Base-by-base conservation (phyloP, 768 basidiomycete species). In the Hypholoma sublateritium region DNA sequence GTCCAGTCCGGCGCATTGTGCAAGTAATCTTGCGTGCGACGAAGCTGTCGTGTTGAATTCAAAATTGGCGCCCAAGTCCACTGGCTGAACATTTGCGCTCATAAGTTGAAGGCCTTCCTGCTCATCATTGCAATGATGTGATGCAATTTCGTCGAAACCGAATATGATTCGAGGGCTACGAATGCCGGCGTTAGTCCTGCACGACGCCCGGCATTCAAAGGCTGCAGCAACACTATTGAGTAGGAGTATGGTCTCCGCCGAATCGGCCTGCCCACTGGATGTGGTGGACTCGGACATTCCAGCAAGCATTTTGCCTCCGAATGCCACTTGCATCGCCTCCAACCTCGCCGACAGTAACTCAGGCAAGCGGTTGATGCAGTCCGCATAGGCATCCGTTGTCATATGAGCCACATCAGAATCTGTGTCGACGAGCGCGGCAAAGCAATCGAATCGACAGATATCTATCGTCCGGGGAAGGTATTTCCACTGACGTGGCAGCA, bases 401-500 rank as follows among this genome's bases (percentile, higher is more conserved):
- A 59, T 41, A 32, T 1, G 28, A 1, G 5, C 21, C 6, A 35
- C 25, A 4, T 56, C 28, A 5, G 39, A 24, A 24, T 41, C 45
- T 7, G 37, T 44, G 12, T 58, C 39, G 6, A 62, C 21, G 17
- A 59, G 37, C 2, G 19, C 24, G 16, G 21, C 21, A 46, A 62
- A 62, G 28, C 45, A 46, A n/a, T 45, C 46, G 5, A 59, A 34
- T 17, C 28, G 17, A 21, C 61, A 59, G n/a, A 69, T 50, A 21
- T 67, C 64, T 12, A 51, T 22, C 21, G 55, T 50, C 4, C 58
- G 55, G 13, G 70, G 70, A 19, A 68, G 64, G 21, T 57, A 65
- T 6, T 52, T 36, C 69, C 68, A 67, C 39, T 67, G 59, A 0
- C 53, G 56, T 4, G 71, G 68, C 1, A 50, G 36, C 1, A 71